Evolutionary conservation across 345 rosid genomes (phyloP), one percentile per base, ranked within the genome.

Genomic region (Kandelia obovata): DNA sequence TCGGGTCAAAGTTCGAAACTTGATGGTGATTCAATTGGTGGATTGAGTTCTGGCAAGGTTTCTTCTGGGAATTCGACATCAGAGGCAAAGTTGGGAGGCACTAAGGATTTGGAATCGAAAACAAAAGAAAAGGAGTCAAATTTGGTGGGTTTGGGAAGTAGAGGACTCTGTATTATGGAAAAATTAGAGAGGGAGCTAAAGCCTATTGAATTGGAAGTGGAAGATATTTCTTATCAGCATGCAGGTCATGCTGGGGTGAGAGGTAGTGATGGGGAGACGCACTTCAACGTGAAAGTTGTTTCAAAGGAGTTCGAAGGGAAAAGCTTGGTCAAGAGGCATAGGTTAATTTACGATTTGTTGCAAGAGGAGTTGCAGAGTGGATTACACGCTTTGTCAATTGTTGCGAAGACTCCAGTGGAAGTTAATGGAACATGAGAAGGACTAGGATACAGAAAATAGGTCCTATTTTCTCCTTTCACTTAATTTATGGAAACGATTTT

Each of bases 181-280:
- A 87, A 72, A 75, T 80, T 95, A 63, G 82, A 83, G 84, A 84
- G 74, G 57, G 93, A 87, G 83, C 87, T 92, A 1, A 81, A 77
- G 26, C 98, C 96, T 19, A 63, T 83, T 51, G 92, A 82, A 62
- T 66, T 95, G 67, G 85, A 78, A 68, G 88, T 92, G 65, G 93
- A 92, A 30, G 98, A 95, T 72, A 78, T 95, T 13, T 92, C 99
- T 20, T 86, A 92, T 79, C 97, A 88, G 83, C 99, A 95, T 72
- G 92, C 96, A 0, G 97, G 97, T 63, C 99, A 95, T 77, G 96
- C 93, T 10, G 97, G 95, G 52, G 91, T 85, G 62, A 78, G 83
- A 78, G 97, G 92, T 28, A 85, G 82, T 43, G 89, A 87, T 71
- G 89, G 85, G 9, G 99, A 95, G 80, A 88, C 96, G 0, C 99